Percentiles rank a stretch among this genome's conserved stretches.
Evolutionary conservation across 2,329 filamentous ascomycete species (phyloP).

Genomic region (Neopestalotiopsis rosae): DNA sequence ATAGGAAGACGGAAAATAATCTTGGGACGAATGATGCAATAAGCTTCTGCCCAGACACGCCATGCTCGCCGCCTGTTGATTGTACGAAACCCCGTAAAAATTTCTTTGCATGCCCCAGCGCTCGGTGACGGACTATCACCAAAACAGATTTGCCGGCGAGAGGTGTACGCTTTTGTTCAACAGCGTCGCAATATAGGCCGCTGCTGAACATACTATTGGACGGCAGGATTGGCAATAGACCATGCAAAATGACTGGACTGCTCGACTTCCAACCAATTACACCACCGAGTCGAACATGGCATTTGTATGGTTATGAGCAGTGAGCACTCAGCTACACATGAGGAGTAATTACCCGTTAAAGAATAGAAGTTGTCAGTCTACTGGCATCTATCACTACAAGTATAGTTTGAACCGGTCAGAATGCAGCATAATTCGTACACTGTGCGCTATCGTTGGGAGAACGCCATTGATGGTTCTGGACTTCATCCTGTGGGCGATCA

Average conservation of each 20-base stretch:
- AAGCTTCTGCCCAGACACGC: not conserved
- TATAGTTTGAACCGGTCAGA: not conserved
- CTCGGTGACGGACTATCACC: not conserved
- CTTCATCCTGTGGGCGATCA: not conserved
- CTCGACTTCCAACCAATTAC: not conserved
- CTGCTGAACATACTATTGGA: not conserved
- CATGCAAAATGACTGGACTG: not conserved
- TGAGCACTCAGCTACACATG: not conserved
- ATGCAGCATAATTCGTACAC: not conserved
- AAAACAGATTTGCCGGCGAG: not conserved
- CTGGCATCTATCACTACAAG: not conserved
- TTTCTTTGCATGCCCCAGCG: not conserved
- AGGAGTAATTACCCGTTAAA: not conserved
- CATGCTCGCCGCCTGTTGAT: not conserved
- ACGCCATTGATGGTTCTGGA: not conserved
- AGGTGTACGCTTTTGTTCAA: not conserved
- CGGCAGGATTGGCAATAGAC: not conserved
- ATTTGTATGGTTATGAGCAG: not conserved
- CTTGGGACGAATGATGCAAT: slow-evolving; percentile 11
- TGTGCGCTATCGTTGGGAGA: too few relatives aligned
- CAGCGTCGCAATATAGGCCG: not conserved
- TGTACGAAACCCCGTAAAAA: not conserved
- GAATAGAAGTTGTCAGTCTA: not conserved
- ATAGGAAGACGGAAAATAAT: not conserved
- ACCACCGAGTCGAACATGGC: not conserved